Conservation (phyloP, 164 flowering plant genomes). For the Annona squamosa region DNA sequence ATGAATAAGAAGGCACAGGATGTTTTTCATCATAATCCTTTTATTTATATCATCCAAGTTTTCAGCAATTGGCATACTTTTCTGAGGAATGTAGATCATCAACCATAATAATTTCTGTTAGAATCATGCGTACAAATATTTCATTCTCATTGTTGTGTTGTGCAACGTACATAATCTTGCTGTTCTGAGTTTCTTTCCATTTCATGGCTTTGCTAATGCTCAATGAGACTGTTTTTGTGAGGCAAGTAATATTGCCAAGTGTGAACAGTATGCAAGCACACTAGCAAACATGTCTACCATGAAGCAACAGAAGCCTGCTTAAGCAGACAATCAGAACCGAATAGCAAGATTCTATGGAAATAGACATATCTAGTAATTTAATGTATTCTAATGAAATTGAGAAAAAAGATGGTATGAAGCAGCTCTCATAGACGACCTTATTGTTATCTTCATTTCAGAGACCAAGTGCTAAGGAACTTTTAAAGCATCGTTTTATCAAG, state of each 20-base stretch:
- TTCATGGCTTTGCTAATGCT: neutral
- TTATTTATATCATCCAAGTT: no score
- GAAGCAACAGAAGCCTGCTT: no score
- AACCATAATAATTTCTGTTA: neutral
- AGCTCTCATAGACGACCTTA: constrained; percentile 5
- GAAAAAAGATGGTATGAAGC: neutral
- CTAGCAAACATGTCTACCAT: no score
- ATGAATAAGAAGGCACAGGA: no score
- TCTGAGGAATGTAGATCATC: neutral
- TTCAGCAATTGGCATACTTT: neutral
- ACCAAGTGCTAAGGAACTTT: constrained; percentile 93
- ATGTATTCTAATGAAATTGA: neutral
- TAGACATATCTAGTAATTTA: neutral
- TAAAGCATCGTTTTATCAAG: constrained; percentile 81
- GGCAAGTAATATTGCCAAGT: neutral
- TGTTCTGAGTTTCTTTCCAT: neutral
- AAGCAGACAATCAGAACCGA: no score
- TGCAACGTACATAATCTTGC: no score
- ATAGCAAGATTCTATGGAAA: neutral
- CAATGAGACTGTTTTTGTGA: neutral
- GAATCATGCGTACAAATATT: no score
- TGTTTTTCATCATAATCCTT: no score
- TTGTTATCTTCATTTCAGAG: constrained; percentile 49
- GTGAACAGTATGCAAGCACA: no score
- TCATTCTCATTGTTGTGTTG: no score